Percentiles rank a stretch among this genome's conserved stretches.
These are phyloP conservation scores for Mucor piriformis DNA, from an alignment of 371 early-diverging fungal species.

Conservation along the genomic window DNA sequence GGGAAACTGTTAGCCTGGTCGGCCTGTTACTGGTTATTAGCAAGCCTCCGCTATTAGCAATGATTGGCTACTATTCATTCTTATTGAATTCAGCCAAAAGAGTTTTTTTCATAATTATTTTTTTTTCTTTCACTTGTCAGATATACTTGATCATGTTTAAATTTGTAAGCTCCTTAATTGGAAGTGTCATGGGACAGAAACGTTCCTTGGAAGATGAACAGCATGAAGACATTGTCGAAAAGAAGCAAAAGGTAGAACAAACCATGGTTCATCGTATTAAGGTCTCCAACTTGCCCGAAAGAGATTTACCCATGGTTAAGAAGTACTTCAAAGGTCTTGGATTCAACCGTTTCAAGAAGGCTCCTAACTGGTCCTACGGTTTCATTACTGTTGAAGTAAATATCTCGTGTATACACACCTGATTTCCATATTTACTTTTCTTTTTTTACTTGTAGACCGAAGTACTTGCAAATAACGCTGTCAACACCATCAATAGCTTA, in stretches of 20 bases:
- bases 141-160: conserved; percentile 13
- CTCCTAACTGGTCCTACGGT: conserved; percentile 52
- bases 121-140: background rate
- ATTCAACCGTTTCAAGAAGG: conserved; percentile 45
- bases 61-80: too few relatives aligned
- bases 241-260: conserved; percentile 14
- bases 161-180: conserved; percentile 25
- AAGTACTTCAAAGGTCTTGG: conserved; percentile 33
- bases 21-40: too few relatives aligned
- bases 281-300: conserved; percentile 38
- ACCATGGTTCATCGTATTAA: conserved; percentile 35
- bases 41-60: too few relatives aligned
- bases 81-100: background rate
- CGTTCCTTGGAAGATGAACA: conserved; percentile 21
- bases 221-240: conserved; percentile 4
- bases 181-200: conserved; percentile 21
- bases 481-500: conserved; percentile 38
- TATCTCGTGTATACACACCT: too few relatives aligned
- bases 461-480: conserved; percentile 40
- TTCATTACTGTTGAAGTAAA: conserved; percentile 49
- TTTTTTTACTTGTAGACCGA: conserved; percentile 37
- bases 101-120: conserved; percentile 9
- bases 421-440: background rate
- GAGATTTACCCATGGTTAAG: conserved; percentile 29
- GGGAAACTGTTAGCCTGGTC: too few relatives aligned